Evolutionary conservation across 2,329 filamentous ascomycete species (phyloP).

Genomic region (Trichoderma oligosporum): DNA sequence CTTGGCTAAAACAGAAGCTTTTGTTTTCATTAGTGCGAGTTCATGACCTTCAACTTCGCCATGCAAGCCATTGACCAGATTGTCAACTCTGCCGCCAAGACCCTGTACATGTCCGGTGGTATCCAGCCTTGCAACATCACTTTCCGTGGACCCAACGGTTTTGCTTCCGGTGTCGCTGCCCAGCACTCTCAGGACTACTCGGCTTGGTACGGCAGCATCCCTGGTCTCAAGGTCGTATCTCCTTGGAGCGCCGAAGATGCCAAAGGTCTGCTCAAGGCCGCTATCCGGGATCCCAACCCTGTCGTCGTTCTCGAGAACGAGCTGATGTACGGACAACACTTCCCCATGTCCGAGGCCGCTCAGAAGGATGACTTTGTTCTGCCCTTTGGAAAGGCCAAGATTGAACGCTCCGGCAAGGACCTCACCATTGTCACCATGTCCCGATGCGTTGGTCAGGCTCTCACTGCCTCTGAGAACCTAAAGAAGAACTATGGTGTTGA

Average conservation of each 20-base stretch:
- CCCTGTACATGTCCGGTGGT: constrained; percentile 99
- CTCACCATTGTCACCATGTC: constrained; percentile 93
- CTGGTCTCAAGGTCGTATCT: constrained; percentile 92
- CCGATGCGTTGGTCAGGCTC: constrained; percentile 88
- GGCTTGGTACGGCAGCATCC: constrained; percentile 97
- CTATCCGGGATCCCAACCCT: constrained; percentile 96
- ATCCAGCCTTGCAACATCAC: constrained; percentile 99
- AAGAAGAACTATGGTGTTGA: constrained; percentile 97
- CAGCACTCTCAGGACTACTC: constrained; percentile 99
- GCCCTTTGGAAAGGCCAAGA: constrained; percentile 98
- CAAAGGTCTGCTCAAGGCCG: constrained; percentile 95
- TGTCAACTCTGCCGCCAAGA: constrained; percentile 98
- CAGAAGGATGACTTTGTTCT: constrained; percentile 96
- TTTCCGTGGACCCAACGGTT: constrained; percentile 98
- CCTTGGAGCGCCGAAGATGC: constrained; percentile 98
- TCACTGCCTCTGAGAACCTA: constrained; percentile 82
- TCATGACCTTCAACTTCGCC: constrained; percentile 99
- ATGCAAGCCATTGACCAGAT: constrained; percentile 99
- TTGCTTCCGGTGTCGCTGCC: constrained; percentile 89
- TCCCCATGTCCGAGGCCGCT: constrained; percentile 96
- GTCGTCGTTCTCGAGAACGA: constrained; percentile 90
- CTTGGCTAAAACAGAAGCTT: neutral
- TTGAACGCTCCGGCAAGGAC: constrained; percentile 94
- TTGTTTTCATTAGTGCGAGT: constrained; percentile 68
- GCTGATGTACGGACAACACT: constrained; percentile 85